Evolutionary conservation across 2,329 filamentous ascomycete species (phyloP), one percentile per base, ranked within the genome.

Genomic region (Aureobasidium leucospermi): DNA sequence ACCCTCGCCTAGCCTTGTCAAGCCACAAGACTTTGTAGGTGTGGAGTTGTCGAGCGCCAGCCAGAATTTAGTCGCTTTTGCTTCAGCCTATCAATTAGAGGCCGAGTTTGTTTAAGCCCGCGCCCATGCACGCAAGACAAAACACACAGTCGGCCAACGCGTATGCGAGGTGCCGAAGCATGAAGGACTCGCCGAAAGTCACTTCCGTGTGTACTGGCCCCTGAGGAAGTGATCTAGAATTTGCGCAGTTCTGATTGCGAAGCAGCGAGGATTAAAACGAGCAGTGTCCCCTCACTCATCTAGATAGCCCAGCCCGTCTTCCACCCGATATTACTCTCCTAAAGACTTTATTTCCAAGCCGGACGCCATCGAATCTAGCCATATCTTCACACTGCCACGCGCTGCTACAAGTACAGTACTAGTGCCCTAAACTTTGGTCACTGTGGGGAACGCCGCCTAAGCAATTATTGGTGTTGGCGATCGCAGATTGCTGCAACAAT

Each of bases 121-220:
- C 38, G 51, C n/a, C 39, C 38, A 32, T 46, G 29, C 41, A 41
- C 32, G 29, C 42, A 56, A 56, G 41, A 56, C 16, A 36, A 56
- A 38, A 45, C 41, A 46, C 31, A 36, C 16, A 45, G 41, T 56
- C 52, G 52, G 52, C 32, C 52, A 43, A 32, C 52, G 41, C 52
- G 32, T 32, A 45, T 56, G 52, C 52, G 52, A 56, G 39, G 16
- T 46, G 52, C 52, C 52, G 52, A 56, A 56, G 52, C 52, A 45
- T 45, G 31, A 56, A 38, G 29, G 31, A 56, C 52, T 36, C 19
- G 31, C 41, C 41, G 41, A 46, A 56, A 45, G 52, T 56, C 52
- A 56, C 52, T 56, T 56, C 23, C 29, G 51, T 43, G 51, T 52
- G 48, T 52, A 36, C 28, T 8, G 42, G n/a, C 51, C 49, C 51